These are phyloP conservation scores for Mycena galopus DNA, from an alignment of 768 basidiomycete genomes.

Conservation along the genomic window DNA sequence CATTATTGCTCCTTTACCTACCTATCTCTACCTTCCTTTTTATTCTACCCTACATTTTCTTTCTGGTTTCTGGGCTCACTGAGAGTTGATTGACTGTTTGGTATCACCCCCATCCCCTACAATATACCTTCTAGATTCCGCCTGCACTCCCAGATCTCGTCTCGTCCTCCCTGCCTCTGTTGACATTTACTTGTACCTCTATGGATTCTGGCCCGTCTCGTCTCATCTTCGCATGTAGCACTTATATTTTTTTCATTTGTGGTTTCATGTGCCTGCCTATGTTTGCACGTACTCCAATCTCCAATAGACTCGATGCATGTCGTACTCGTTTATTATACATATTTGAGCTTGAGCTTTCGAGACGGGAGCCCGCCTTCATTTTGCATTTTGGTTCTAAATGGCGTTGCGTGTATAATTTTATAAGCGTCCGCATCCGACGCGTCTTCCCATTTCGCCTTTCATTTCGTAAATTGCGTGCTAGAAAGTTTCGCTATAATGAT, in stretches of 20 bases:
- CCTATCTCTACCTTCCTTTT: neutral
- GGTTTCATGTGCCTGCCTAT: constrained; percentile 13
- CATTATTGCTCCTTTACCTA: constrained; percentile 21
- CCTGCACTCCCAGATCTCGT: too few species aligned
- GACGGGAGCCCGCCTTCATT: too few species aligned
- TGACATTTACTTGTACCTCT: constrained; percentile 28
- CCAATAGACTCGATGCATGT: constrained; percentile 28
- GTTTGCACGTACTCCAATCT: constrained; percentile 13
- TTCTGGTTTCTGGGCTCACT: constrained; percentile 5
- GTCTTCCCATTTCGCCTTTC: too few species aligned
- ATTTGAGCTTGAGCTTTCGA: neutral
- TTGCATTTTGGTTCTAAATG: too few species aligned
- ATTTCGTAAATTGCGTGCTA: too few species aligned
- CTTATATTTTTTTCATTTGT: constrained; percentile 4
- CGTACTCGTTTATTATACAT: constrained; percentile 32
- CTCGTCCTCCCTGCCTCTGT: constrained; percentile 6
- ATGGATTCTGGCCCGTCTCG: constrained; percentile 21
- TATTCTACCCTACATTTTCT: constrained; percentile 17
- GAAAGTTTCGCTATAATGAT: too few species aligned
- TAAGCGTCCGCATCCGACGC: too few species aligned
- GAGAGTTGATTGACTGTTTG: too few species aligned
- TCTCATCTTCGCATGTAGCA: constrained; percentile 24
- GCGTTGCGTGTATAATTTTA: too few species aligned
- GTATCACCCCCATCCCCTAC: constrained; percentile 28
- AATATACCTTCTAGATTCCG: constrained; percentile 33